Base-by-base conservation (phyloP, 1,139 yeast genomes). In the Blastobotrys niveus region DNA sequence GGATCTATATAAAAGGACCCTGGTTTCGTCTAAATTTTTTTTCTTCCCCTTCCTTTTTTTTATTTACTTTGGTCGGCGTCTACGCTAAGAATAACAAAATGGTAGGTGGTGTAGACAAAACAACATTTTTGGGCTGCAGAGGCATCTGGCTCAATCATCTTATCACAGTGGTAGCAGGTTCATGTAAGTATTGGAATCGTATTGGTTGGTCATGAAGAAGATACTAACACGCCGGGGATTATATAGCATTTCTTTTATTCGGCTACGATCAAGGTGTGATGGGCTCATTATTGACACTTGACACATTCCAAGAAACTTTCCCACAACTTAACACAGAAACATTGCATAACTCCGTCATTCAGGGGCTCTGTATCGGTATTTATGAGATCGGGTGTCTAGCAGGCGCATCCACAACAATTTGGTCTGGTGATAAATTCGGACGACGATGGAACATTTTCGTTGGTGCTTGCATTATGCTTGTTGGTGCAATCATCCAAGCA, bases 231-330 rank as follows among this genome's bases (percentile, higher is more conserved):
- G n/a, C n/a, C n/a, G n/a, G n/a, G n/a, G n/a, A n/a, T n/a, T n/a
- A n/a, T n/a, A n/a, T n/a, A n/a, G 88, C 86, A 10, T 83, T 83
- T 61, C 74, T 83, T 21, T 67, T 77, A 39, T 83, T 83, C 58
- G 93, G 94, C 48, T 82, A 82, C 58, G 89, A 83, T 61, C 91
- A 83, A 64, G 93, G 93, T 58, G 73, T 83, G 46, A 69, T 73
- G 70, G 75, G 76, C 32, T 32, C 24, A 14, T 62, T 73, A 38
- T 60, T 74, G 42, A 70, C 75, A 0, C 60, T 72, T 38, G 60
- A 60, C 3, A 54, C 66, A 3, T 73, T 73, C 50, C 54, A 65
- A 51, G 55, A 64, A 25, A 62, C 67, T 14, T 70, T 74, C 56
- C 73, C 74, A 64, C 68, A 38, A 60, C 67, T 53, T 58, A 42